Percentiles rank a stretch among this genome's conserved stretches.
Conservation (phyloP, 371 early-diverging fungal species). For the Vairimorpha ceranae region DNA sequence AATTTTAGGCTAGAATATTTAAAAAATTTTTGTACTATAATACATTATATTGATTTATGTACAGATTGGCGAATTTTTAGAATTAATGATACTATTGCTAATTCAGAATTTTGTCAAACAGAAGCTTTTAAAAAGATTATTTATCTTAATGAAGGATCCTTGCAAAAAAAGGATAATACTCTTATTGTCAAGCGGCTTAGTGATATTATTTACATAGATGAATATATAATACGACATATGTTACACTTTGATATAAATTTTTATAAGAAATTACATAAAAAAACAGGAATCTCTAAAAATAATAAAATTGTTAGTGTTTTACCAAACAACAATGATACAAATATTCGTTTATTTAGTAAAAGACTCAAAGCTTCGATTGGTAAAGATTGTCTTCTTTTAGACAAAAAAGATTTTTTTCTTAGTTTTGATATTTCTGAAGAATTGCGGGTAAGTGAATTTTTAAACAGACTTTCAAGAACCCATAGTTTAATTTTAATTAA, state of each 20-base stretch:
- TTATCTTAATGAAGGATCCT: neutral
- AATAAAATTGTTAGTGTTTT: conserved; percentile 14
- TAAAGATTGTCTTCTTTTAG: conserved; percentile 10
- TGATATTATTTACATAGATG: conserved; percentile 25
- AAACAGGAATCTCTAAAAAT: neutral
- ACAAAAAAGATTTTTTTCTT: conserved; percentile 20
- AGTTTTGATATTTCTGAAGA: conserved; percentile 29
- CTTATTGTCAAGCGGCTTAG: neutral
- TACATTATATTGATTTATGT: conserved; percentile 19
- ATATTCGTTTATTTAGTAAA: conserved; percentile 13
- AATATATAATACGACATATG: conserved; percentile 1
- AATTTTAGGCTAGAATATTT: neutral
- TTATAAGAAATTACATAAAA: neutral
- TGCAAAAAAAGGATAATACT: neutral
- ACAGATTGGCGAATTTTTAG: conserved; percentile 19
- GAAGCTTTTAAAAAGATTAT: conserved; percentile 7
- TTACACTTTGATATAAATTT: neutral
- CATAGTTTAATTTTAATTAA: conserved; percentile 24
- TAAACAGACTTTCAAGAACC: conserved; percentile 10
- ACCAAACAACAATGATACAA: conserved; percentile 7
- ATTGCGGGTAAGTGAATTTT: conserved; percentile 25
- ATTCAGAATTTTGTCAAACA: too few species aligned
- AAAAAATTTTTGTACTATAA: neutral
- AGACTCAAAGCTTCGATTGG: conserved; percentile 7
- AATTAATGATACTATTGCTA: neutral